Evolutionary conservation across 345 rosid genomes (phyloP).

Genomic region (Clausena lansium): DNA sequence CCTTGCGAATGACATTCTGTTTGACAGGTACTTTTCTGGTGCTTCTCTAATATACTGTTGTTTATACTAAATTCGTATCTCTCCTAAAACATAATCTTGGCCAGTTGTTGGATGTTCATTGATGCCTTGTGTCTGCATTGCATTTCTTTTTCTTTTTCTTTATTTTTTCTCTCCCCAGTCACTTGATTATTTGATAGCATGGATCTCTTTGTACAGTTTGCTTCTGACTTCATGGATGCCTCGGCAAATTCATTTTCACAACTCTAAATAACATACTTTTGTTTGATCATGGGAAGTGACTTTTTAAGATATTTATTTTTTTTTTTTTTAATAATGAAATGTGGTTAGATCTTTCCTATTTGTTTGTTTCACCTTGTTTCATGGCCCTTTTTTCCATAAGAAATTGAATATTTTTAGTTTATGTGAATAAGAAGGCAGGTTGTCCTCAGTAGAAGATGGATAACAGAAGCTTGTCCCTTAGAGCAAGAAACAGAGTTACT

Average conservation of each 20-base stretch:
- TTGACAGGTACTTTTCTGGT: conserved; percentile 65
- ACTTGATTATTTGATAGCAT: neutral
- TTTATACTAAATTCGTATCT: neutral
- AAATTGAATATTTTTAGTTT: neutral
- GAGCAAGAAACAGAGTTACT: neutral
- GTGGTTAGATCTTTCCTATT: neutral
- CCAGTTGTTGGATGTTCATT: neutral
- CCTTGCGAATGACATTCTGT: conserved; percentile 95
- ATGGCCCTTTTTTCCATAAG: neutral
- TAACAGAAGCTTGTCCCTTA: neutral
- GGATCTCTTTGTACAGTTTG: neutral
- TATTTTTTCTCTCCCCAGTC: neutral
- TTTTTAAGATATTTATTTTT: neutral
- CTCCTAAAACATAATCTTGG: neutral
- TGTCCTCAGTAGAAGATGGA: neutral
- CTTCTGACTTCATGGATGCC: neutral
- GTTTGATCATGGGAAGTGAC: neutral
- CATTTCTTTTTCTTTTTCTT: neutral
- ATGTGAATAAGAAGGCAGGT: neutral
- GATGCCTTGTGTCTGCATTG: neutral
- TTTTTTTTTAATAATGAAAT: neutral
- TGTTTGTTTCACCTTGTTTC: neutral
- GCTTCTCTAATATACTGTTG: neutral
- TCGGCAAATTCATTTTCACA: neutral
- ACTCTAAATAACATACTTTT: neutral